Evolutionary conservation across 345 rosid species (phyloP).

Genomic region (Camelina sativa): DNA sequence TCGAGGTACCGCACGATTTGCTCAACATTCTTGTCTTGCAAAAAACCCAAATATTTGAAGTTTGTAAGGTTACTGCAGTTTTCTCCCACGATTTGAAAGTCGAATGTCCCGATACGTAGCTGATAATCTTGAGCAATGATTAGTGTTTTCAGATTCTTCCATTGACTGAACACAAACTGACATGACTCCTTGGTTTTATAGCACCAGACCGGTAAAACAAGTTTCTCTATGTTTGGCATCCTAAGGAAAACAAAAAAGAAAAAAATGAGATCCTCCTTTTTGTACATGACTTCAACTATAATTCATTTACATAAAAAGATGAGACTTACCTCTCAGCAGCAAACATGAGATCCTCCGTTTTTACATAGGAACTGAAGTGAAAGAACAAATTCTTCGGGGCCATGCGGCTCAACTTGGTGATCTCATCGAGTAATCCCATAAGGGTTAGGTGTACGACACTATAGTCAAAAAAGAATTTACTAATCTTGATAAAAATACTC

Average conservation of each 20-base stretch:
- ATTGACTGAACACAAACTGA: slow-evolving; percentile 3
- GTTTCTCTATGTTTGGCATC: slow-evolving; percentile 32
- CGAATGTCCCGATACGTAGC: neutral
- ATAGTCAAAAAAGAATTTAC: neutral
- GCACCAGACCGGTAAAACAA: slow-evolving; percentile 24
- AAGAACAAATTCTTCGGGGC: slow-evolving; percentile 18
- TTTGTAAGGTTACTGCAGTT: slow-evolving; percentile 23
- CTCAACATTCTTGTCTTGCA: neutral
- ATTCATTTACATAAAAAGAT: neutral
- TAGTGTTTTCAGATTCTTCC: slow-evolving; percentile 33
- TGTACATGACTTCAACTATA: neutral
- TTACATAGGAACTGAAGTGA: neutral
- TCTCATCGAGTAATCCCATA: neutral
- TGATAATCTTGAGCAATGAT: slow-evolving; percentile 12
- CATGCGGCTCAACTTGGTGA: slow-evolving; percentile 16
- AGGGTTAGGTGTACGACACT: neutral
- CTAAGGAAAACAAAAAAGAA: neutral
- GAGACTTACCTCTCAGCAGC: slow-evolving; percentile 26
- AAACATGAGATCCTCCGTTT: slow-evolving; percentile 20
- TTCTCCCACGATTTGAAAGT: slow-evolving; percentile 17
- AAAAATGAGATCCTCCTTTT: neutral
- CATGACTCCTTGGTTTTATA: neutral
- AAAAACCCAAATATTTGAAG: slow-evolving; percentile 12
- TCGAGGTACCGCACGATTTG: neutral
- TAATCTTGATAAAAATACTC: neutral